Conservation (phyloP, 345 rosid species). For the Triadica sebifera region DNA sequence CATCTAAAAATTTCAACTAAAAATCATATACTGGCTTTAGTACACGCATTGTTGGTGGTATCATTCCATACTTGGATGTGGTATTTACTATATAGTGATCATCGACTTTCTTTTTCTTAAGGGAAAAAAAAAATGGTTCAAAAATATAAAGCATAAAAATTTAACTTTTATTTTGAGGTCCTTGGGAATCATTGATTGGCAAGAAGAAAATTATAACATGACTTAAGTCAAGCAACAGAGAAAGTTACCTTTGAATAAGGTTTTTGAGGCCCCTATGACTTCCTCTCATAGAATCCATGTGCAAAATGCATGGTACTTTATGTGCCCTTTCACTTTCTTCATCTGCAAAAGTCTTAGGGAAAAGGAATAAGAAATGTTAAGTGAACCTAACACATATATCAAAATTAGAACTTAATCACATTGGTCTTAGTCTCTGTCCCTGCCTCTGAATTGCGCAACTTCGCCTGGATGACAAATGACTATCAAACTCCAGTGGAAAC, state of each 20-base stretch:
- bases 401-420: constrained; percentile 18
- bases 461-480: constrained; percentile 92
- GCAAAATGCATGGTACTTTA: constrained; percentile 84
- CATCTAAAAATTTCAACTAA: background rate
- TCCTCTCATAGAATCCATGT: constrained; percentile 98
- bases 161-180: background rate
- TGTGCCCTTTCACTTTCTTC: constrained; percentile 41
- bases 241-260: constrained; percentile 78
- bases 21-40: background rate
- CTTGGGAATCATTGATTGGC: background rate
- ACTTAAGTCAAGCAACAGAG: background rate
- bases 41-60: background rate
- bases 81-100: background rate
- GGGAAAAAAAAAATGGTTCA: background rate
- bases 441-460: constrained; percentile 58
- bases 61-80: background rate
- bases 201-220: background rate
- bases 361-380: background rate
- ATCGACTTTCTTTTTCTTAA: no score
- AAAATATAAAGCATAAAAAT: background rate
- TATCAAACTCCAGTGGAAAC: constrained; percentile 98
- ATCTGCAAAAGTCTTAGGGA: constrained; percentile 44
- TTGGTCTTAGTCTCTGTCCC: background rate
- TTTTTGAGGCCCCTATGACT: constrained; percentile 86
- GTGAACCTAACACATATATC: constrained; percentile 5